Conservation (phyloP, 768 basidiomycete genomes). For the Macrolepiota dolichaula region DNA sequence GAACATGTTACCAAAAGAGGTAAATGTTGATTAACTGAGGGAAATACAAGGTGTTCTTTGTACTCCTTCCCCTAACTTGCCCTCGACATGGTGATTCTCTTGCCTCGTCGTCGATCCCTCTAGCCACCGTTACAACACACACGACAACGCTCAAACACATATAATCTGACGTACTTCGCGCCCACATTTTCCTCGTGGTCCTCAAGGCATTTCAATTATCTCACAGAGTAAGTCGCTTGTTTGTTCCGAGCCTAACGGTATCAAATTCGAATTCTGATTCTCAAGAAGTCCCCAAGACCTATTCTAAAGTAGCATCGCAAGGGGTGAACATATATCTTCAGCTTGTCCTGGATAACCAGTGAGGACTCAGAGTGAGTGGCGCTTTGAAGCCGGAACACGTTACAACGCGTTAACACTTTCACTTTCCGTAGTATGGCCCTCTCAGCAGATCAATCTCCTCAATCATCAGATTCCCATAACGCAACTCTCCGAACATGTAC, state of each 20-base stretch:
- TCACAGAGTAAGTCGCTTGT: background rate
- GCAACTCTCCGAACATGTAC: background rate
- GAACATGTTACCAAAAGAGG: background rate
- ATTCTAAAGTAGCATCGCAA: too few species aligned
- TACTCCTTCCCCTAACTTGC: constrained; percentile 3
- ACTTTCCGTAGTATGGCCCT: background rate
- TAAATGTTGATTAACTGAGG: constrained; percentile 4
- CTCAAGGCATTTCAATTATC: background rate
- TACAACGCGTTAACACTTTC: background rate
- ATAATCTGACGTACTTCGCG: background rate
- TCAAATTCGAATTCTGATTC: background rate
- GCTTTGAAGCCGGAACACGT: background rate
- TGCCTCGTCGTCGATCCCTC: background rate
- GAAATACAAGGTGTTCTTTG: constrained; percentile 6
- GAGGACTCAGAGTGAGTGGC: background rate
- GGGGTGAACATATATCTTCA: constrained; percentile 4
- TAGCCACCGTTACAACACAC: background rate
- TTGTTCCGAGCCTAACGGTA: background rate
- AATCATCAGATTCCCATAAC: background rate
- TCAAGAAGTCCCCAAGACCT: background rate
- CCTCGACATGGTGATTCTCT: constrained; percentile 10
- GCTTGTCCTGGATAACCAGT: background rate
- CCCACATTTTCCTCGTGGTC: background rate
- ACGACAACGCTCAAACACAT: background rate
- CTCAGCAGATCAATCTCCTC: background rate